These are phyloP conservation scores for Zymoseptoria crescenta DNA, from an alignment of 2,329 filamentous ascomycete genomes.

Conservation along the genomic window DNA sequence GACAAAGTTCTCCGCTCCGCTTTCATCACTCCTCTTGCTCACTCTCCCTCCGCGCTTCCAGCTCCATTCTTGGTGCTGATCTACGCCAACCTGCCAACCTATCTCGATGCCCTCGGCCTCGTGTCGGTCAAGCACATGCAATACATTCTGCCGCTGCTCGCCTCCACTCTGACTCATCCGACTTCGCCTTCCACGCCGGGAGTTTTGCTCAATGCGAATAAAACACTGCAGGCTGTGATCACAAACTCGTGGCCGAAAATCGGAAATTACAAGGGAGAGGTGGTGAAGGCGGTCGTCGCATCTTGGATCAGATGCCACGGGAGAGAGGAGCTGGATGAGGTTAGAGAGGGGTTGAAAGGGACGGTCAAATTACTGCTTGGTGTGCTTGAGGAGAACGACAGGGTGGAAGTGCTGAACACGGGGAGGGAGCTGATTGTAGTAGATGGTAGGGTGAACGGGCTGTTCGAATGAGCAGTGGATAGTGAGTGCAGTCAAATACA, in stretches of 20 bases:
- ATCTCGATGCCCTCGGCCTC: conserved; percentile 54
- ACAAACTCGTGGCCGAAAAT: conserved; percentile 64
- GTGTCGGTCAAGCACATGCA: conserved; percentile 60
- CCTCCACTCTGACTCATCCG: conserved; percentile 59
- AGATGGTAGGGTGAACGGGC: conserved; percentile 22
- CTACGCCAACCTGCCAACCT: conserved; percentile 40
- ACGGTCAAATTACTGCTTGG: conserved; percentile 21
- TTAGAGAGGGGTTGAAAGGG: conserved; percentile 17
- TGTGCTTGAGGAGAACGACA: conserved; percentile 16
- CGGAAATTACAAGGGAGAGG: conserved; percentile 51
- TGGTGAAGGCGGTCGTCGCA: conserved; percentile 50
- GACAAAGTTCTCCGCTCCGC: conserved; percentile 38
- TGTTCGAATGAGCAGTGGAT: conserved; percentile 15
- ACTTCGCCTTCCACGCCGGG: conserved; percentile 60
- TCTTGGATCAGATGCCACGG: conserved; percentile 1
- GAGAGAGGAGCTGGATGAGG: not conserved
- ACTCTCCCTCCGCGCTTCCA: not conserved
- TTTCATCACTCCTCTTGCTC: not conserved
- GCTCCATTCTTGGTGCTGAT: conserved; percentile 48
- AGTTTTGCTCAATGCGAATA: conserved; percentile 47
- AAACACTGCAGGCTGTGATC: conserved; percentile 51
- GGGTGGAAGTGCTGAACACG: not conserved
- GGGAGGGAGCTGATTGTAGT: conserved; percentile 18
- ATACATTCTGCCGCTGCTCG: conserved; percentile 60
- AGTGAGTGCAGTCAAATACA: not conserved